A percentile compares a stretch with the other conserved stretches of the same genome.
These are phyloP conservation scores for Penicillium argentinense DNA, from an alignment of 495 filamentous ascomycete genomes.

Conservation along the genomic window DNA sequence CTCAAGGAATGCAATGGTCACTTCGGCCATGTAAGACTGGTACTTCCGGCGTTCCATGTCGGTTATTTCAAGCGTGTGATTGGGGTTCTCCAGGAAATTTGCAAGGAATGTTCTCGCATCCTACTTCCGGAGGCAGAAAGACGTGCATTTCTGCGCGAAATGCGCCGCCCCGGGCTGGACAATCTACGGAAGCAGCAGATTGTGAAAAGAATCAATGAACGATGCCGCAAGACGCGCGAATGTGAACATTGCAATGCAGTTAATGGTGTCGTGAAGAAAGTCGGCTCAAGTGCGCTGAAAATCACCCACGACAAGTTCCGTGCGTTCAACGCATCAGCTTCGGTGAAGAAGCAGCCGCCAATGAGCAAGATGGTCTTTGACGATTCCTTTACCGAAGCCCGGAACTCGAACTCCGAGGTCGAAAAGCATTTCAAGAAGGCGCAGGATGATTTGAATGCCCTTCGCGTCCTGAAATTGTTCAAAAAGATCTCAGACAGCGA, in stretches of 20 bases:
- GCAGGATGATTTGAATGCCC: constrained; percentile 89
- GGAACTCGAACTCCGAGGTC: constrained; percentile 71
- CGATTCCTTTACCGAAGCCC: constrained; percentile 74
- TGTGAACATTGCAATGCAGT: constrained; percentile 75
- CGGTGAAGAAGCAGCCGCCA: constrained; percentile 78
- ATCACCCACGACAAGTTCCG: constrained; percentile 92
- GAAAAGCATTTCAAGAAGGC: constrained; percentile 88
- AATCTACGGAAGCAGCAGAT: constrained; percentile 77
- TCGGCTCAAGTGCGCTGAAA: constrained; percentile 74
- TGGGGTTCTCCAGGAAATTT: constrained; percentile 85
- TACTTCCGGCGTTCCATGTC: constrained; percentile 90
- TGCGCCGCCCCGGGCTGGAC: constrained; percentile 81
- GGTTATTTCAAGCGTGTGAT: constrained; percentile 93
- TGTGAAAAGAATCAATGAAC: constrained; percentile 81
- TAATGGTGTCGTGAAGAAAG: constrained; percentile 88
- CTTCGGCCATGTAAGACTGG: constrained; percentile 88
- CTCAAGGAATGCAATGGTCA: constrained; percentile 87
- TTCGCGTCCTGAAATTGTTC: constrained; percentile 87
- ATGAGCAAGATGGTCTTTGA: constrained; percentile 79
- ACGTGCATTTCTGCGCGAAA: constrained; percentile 67
- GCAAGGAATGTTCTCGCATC: constrained; percentile 71
- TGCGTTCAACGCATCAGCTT: constrained; percentile 79
- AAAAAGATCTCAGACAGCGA: constrained; percentile 80
- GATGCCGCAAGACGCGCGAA: constrained; percentile 78
- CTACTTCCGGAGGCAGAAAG: constrained; percentile 75